These are phyloP conservation scores for Polygonum aviculare DNA, from an alignment of 148 eudicot genomes.

Conservation along the genomic window DNA sequence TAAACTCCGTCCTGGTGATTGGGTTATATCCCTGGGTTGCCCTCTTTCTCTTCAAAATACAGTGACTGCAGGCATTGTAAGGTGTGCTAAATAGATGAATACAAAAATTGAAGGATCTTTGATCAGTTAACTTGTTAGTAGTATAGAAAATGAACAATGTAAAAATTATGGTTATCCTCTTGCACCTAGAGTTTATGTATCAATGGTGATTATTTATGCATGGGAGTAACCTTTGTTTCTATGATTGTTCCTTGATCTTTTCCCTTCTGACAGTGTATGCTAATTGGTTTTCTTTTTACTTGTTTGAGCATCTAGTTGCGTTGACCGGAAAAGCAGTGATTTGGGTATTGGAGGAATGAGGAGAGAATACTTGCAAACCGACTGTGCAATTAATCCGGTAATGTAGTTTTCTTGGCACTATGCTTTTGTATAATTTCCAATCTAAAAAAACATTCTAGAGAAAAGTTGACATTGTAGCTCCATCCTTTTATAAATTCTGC, in stretches of 20 bases:
- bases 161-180: neutral
- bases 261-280: neutral
- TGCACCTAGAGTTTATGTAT: neutral
- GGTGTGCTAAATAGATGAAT: slow-evolving; percentile 28
- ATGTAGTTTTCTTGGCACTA: slow-evolving; percentile 1
- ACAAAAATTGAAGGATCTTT: neutral
- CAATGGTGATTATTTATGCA: neutral
- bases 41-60: slow-evolving; percentile 94
- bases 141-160: neutral
- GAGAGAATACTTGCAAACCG: slow-evolving; percentile 87
- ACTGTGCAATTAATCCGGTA: slow-evolving; percentile 82
- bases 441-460: neutral
- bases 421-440: neutral
- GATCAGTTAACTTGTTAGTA: neutral
- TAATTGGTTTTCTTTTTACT: neutral
- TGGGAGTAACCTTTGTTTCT: neutral
- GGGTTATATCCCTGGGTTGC: slow-evolving; percentile 95
- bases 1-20: slow-evolving; percentile 95
- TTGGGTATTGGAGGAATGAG: slow-evolving; percentile 93
- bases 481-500: neutral
- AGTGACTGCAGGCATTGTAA: slow-evolving; percentile 90
- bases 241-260: neutral
- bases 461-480: neutral
- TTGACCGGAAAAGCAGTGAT: slow-evolving; percentile 93
- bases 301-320: slow-evolving; percentile 40